These are phyloP conservation scores for Thinopyrum obtusiflorum DNA, from an alignment of 202 grass and related monocot species.

Conservation along the genomic window DNA sequence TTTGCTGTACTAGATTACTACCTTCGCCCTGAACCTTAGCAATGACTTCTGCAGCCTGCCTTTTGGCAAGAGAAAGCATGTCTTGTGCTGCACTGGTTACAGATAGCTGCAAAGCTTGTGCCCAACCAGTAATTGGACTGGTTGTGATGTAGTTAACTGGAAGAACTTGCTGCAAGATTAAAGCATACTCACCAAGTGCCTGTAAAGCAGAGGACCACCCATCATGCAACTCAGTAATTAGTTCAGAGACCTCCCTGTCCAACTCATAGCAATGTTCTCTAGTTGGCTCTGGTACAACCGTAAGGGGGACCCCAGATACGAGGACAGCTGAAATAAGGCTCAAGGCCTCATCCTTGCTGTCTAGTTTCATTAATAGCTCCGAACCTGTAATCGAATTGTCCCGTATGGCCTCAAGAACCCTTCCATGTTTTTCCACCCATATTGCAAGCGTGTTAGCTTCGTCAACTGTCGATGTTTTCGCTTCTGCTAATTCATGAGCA, in stretches of 20 bases:
- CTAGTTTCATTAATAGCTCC: conserved; percentile 44
- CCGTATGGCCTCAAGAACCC: conserved; percentile 68
- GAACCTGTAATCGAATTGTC: conserved; percentile 51
- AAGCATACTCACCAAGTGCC: conserved; percentile 68
- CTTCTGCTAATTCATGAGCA: conserved; percentile 68
- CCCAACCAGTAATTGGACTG: conserved; percentile 84
- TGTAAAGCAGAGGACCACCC: conserved; percentile 67
- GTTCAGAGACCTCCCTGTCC: conserved; percentile 80
- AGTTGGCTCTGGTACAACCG: conserved; percentile 89
- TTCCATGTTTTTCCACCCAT: conserved; percentile 87
- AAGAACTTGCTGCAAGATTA: conserved; percentile 78
- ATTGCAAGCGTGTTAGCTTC: conserved; percentile 64
- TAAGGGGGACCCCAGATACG: conserved; percentile 82
- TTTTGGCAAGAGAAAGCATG: conserved; percentile 83
- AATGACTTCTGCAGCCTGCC: conserved; percentile 74
- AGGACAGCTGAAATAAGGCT: conserved; percentile 81
- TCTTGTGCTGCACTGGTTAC: conserved; percentile 65
- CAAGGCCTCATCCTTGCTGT: conserved; percentile 64
- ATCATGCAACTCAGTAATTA: conserved; percentile 76
- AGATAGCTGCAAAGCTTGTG: conserved; percentile 87
- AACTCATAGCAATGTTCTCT: conserved; percentile 82
- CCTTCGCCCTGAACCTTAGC: conserved; percentile 79
- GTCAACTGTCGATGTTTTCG: conserved; percentile 62
- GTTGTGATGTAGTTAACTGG: conserved; percentile 75
- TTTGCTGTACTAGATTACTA: conserved; percentile 71